A percentile compares a stretch with the other conserved stretches of the same genome.
Conservation (phyloP, 2,329 filamentous ascomycete genomes). For the Pseudogymnoascus verrucosus region DNA sequence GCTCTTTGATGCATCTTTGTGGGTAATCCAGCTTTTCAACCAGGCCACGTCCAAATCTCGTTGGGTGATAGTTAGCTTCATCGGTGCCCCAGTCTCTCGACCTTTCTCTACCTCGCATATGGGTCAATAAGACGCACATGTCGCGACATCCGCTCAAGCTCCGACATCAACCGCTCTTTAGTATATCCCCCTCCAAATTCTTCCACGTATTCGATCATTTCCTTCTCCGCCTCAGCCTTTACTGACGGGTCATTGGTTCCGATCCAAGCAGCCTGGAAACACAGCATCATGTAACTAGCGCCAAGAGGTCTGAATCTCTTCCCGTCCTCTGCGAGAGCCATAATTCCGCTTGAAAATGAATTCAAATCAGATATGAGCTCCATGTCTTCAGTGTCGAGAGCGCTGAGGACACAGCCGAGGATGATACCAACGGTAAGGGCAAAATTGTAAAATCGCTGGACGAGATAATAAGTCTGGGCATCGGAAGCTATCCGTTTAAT, state of each 20-base stretch:
- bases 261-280: slow-evolving; percentile 23
- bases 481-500: neutral
- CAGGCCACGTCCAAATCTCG: neutral
- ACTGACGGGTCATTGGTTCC: slow-evolving; percentile 9
- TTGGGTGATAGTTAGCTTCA: neutral
- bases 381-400: slow-evolving; percentile 22
- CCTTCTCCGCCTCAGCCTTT: neutral
- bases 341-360: slow-evolving; percentile 23
- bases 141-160: neutral
- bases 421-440: slow-evolving; percentile 26
- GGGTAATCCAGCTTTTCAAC: neutral
- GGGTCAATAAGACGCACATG: neutral
- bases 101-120: neutral
- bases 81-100: neutral
- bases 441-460: slow-evolving; percentile 27
- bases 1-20: neutral
- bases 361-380: slow-evolving; percentile 15
- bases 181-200: neutral
- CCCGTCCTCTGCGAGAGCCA: slow-evolving; percentile 24
- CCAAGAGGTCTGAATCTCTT: slow-evolving; percentile 28
- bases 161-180: neutral
- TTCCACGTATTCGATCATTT: neutral
- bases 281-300: slow-evolving; percentile 25
- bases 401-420: slow-evolving; percentile 28
- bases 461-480: slow-evolving; percentile 1